phyloP scores from a whole-genome alignment of 1,284 basidiomycete genomes.

The Ustilago vetiveriae region DNA sequence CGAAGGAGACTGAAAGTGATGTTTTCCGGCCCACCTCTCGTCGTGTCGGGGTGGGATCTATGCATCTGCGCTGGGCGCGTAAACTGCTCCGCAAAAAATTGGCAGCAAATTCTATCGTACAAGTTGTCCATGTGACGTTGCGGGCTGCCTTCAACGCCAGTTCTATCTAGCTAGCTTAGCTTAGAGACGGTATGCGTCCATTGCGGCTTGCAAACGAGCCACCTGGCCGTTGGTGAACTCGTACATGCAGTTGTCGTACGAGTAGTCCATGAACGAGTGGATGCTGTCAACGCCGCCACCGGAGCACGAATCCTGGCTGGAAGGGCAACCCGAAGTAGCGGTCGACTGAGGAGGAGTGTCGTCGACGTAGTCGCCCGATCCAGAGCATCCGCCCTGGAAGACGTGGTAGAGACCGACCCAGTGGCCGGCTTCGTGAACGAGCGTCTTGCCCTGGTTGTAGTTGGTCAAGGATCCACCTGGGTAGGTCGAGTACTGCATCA shows the following conservation, averaged over 20 bases:
- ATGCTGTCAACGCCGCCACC: slow-evolving; percentile 37
- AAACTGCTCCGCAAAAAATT: no score
- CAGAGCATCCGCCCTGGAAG: slow-evolving; percentile 73
- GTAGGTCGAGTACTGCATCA: slow-evolving; percentile 19
- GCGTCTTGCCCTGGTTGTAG: slow-evolving; percentile 72
- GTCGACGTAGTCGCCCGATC: slow-evolving; percentile 71
- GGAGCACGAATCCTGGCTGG: slow-evolving; percentile 40
- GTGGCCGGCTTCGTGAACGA: slow-evolving; percentile 71
- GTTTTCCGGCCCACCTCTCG: no score
- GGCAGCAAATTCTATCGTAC: no score
- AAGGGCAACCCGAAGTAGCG: slow-evolving; percentile 40
- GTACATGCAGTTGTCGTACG: slow-evolving; percentile 30
- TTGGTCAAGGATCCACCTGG: slow-evolving; percentile 70
- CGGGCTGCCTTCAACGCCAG: no score
- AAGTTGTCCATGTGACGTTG: no score
- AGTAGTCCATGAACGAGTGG: slow-evolving; percentile 48
- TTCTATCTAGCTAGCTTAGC: no score
- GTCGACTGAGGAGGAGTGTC: slow-evolving; percentile 69
- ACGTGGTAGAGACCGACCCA: slow-evolving; percentile 72
- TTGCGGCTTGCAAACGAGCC: slow-evolving; percentile 12
- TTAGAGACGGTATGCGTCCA: slow-evolving; percentile 28
- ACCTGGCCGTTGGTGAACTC: slow-evolving; percentile 40
- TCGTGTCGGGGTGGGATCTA: no score
- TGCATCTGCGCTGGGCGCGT: no score
- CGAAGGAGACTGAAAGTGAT: no score